A percentile compares a stretch with the other conserved stretches of the same genome.
Conservation (phyloP, 371 early-diverging fungal species). For the Lichtheimia ramosa region DNA sequence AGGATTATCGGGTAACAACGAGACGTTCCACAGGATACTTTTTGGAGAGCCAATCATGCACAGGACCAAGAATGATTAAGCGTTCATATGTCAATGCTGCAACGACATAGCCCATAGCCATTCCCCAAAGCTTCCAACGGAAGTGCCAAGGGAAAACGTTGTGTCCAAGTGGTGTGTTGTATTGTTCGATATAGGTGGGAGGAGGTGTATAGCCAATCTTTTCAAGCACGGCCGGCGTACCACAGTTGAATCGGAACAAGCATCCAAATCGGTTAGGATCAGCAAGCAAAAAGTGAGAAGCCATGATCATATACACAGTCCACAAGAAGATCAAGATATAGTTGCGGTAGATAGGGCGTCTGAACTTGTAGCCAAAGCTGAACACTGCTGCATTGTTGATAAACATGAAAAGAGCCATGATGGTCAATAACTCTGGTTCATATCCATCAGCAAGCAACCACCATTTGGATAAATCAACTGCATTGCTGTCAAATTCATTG, state of each 20-base stretch:
- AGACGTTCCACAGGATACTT: conserved; percentile 6
- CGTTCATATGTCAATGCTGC: conserved; percentile 32
- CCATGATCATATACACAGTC: conserved; percentile 49
- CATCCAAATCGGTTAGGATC: conserved; percentile 75
- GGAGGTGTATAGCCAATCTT: conserved; percentile 51
- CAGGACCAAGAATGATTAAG: conserved; percentile 37
- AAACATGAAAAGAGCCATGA: conserved; percentile 61
- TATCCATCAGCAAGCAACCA: conserved; percentile 81
- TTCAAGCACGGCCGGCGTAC: conserved; percentile 52
- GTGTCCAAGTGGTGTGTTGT: conserved; percentile 64
- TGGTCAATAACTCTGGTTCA: conserved; percentile 62
- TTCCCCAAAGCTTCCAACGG: conserved; percentile 56
- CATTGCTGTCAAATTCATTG: conserved; percentile 65
- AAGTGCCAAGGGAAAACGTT: conserved; percentile 69
- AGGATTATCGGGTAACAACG: conserved; percentile 13
- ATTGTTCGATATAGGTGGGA: conserved; percentile 53
- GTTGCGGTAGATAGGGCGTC: conserved; percentile 61
- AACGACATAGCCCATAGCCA: conserved; percentile 39
- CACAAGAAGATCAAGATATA: conserved; percentile 59
- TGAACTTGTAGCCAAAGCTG: conserved; percentile 68
- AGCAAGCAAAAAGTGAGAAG: conserved; percentile 64
- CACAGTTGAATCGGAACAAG: conserved; percentile 63
- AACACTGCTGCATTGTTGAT: conserved; percentile 61
- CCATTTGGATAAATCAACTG: conserved; percentile 68
- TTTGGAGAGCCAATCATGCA: conserved; percentile 21